Base-by-base conservation (phyloP, 164 flowering plant species). In the Stephania japonica region DNA sequence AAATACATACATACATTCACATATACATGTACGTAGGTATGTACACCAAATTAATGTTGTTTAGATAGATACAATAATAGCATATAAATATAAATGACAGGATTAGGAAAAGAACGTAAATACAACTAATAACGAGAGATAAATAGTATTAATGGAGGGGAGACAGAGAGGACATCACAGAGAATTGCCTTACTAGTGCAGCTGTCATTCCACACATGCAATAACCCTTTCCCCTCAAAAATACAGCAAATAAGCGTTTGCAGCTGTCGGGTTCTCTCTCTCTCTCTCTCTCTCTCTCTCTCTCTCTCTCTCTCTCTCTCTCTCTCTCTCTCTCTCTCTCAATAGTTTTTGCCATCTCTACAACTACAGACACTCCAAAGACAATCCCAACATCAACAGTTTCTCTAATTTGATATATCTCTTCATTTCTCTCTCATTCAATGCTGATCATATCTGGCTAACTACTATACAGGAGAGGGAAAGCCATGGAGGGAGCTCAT, bases 221-320 rank as follows among this genome's bases (percentile, higher is more conserved):
- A 72, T 50, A 66, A 70, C 69, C 66, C 42, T 32, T 68, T 47
- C 75, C 73, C 72, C 75, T 75, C 69, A 69, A 67, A 68, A 56
- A 67, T 85, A 81, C 97, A 90, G 92, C 94, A 88, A 90, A 87
- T 88, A 44, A 84, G 82, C 77, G 91, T 85, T 90, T 85, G 93
- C 89, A 89, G 67, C 85, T 89, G 97, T 92, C 91, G 83, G 87
- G 63, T 4, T 68, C 72, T 72, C 50, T 67, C 69, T 49, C 73
- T 66, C 73, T 78, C 78, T 77, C 73, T 76, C 74, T 69, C 75
- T 74, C 78, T 76, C 73, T 62, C 61, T 61, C 70, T 42, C 27
- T 50, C 43, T 68, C 69, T 63, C 61, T 65, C 23, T 42, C 41
- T 65, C 6, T 16, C 21, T 43, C 32, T 41, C n/a, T 70, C 26